These are phyloP conservation scores for Kluyveromyces nonfermentans DNA, from an alignment of 805 yeast genomes.

Conservation along the genomic window DNA sequence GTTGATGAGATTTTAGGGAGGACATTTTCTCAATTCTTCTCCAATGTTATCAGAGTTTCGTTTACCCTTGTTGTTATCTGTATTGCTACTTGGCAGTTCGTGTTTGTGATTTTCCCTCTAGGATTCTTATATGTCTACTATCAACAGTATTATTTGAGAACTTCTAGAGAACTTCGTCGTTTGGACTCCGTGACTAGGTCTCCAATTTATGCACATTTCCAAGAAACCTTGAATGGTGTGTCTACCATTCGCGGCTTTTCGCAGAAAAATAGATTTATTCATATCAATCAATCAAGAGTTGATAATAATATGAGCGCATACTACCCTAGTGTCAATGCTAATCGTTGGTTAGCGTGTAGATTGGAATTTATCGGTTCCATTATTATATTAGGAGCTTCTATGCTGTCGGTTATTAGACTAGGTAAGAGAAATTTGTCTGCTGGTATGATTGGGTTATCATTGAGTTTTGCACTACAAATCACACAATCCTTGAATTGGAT, in stretches of 20 bases:
- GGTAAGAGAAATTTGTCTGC: slow-evolving; percentile 65
- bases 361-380: slow-evolving; percentile 85
- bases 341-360: slow-evolving; percentile 96
- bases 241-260: slow-evolving; percentile 66
- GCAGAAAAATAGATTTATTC: slow-evolving; percentile 53
- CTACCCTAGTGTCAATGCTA: slow-evolving; percentile 86
- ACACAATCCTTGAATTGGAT: slow-evolving; percentile 96
- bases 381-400: slow-evolving; percentile 79
- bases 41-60: slow-evolving; percentile 49
- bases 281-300: slow-evolving; percentile 57
- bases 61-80: slow-evolving; percentile 76
- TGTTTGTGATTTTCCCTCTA: slow-evolving; percentile 64
- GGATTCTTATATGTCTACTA: slow-evolving; percentile 55
- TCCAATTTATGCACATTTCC: slow-evolving; percentile 78
- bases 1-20: slow-evolving; percentile 73
- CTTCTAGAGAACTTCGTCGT: slow-evolving; percentile 77
- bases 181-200: slow-evolving; percentile 72
- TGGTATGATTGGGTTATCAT: slow-evolving; percentile 89
- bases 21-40: slow-evolving; percentile 60
- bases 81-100: slow-evolving; percentile 79
- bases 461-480: slow-evolving; percentile 85
- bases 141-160: slow-evolving; percentile 65
- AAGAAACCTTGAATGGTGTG: slow-evolving; percentile 70
- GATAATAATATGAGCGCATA: slow-evolving; percentile 87
- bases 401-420: slow-evolving; percentile 64